Percentiles rank a stretch among this genome's conserved stretches.
phyloP scores from a whole-genome alignment of 2,329 filamentous ascomycete genomes.

The Aspergillus sp. region DNA sequence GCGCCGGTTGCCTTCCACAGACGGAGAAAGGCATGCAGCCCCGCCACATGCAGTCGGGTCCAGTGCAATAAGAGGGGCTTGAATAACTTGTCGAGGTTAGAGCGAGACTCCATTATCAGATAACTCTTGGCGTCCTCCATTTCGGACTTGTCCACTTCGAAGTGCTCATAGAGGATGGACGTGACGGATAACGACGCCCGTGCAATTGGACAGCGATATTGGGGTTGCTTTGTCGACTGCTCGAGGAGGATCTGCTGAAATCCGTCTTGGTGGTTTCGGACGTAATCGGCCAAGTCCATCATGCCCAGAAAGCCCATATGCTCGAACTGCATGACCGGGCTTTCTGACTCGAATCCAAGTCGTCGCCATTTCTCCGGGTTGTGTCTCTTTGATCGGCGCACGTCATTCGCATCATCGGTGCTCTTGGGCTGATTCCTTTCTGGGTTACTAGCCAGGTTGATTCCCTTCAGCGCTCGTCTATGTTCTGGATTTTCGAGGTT shows the following conservation, averaged over 20 bases:
- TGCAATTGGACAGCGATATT: conserved; percentile 81
- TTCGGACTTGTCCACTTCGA: conserved; percentile 84
- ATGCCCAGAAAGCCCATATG: conserved; percentile 85
- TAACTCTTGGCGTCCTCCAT: conserved; percentile 75
- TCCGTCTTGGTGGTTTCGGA: conserved; percentile 84
- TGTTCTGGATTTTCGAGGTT: conserved; percentile 88
- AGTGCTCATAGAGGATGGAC: conserved; percentile 87
- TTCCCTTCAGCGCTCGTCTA: conserved; percentile 76
- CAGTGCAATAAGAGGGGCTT: conserved; percentile 86
- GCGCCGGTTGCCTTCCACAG: conserved; percentile 91
- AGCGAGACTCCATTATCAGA: conserved; percentile 68
- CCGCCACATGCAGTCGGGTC: conserved; percentile 84
- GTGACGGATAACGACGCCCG: conserved; percentile 84
- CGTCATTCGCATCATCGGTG: conserved; percentile 37
- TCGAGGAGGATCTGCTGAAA: conserved; percentile 92
- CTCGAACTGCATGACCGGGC: conserved; percentile 80
- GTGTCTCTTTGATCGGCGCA: conserved; percentile 66
- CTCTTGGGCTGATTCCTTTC: conserved; percentile 32
- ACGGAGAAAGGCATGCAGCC: conserved; percentile 82
- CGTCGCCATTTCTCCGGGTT: conserved; percentile 91
- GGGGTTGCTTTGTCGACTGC: conserved; percentile 70
- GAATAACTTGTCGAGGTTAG: conserved; percentile 83
- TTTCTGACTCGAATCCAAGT: conserved; percentile 88
- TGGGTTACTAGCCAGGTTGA: conserved; percentile 74
- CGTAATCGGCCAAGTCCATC: conserved; percentile 96